Conservation (phyloP, 2,329 filamentous ascomycete genomes). For the Fusarium xylarioides region DNA sequence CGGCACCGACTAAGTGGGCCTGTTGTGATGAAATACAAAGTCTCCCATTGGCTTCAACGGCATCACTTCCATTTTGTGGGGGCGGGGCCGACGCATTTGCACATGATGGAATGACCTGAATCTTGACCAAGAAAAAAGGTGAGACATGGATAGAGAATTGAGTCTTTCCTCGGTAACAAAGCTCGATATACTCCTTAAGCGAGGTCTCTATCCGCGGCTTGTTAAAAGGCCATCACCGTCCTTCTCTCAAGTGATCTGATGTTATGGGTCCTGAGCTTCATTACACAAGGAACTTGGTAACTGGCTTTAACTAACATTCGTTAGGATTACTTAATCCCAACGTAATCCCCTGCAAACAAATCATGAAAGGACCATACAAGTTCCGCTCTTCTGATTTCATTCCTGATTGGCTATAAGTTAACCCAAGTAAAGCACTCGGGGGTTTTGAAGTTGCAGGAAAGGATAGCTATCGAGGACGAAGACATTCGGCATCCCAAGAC, state of each 20-base stretch:
- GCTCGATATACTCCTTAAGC: neutral
- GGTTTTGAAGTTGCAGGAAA: neutral
- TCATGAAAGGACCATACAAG: neutral
- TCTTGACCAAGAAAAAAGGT: neutral
- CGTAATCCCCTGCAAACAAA: neutral
- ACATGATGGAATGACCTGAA: constrained; percentile 12
- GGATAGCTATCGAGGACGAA: neutral
- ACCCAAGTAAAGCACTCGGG: neutral
- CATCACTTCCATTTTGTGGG: constrained; percentile 33
- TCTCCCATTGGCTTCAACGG: constrained; percentile 22
- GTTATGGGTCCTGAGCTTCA: neutral
- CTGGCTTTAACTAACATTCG: neutral
- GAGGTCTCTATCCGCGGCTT: neutral
- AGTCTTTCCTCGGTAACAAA: constrained; percentile 36
- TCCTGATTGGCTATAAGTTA: neutral
- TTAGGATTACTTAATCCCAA: neutral
- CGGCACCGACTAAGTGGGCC: constrained; percentile 36
- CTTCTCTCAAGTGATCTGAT: neutral
- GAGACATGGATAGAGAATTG: neutral
- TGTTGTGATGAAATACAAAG: constrained; percentile 22
- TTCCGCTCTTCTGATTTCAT: neutral
- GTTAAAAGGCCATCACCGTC: neutral
- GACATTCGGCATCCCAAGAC: neutral
- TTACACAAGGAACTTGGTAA: neutral
- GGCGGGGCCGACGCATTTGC: constrained; percentile 31